These are phyloP conservation scores for Trebouxiophyceae sp. DNA, from an alignment of 163 green algal species.

Conservation along the genomic window DNA sequence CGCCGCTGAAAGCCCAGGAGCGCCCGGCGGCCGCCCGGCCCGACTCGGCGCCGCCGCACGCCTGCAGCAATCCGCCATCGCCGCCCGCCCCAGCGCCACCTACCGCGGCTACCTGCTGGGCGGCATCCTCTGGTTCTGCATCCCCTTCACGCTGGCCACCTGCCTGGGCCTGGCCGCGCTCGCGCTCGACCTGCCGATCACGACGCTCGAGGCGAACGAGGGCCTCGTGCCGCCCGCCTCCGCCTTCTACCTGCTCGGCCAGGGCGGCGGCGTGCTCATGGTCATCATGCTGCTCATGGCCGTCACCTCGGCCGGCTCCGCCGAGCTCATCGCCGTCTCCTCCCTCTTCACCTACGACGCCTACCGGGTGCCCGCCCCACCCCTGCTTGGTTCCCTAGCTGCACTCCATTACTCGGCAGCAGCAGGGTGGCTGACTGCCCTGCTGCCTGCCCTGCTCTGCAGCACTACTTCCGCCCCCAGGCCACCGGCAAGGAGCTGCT, in stretches of 20 bases:
- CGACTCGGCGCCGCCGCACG: no score
- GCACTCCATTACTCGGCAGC: no score
- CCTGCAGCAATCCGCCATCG: constrained; percentile 88
- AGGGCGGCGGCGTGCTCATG: constrained; percentile 60
- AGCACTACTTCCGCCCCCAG: constrained; percentile 84
- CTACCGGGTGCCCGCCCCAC: no score
- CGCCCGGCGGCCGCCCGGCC: no score
- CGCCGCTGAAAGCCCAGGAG: no score
- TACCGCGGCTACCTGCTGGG: constrained; percentile 86
- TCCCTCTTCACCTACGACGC: constrained; percentile 79
- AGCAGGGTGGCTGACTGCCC: background rate
- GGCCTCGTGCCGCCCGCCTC: constrained; percentile 83
- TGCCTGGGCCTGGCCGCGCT: constrained; percentile 69
- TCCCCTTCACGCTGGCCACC: constrained; percentile 88
- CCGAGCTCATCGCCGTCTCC: constrained; percentile 77
- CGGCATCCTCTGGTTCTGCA: constrained; percentile 88
- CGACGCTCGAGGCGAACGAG: constrained; percentile 45
- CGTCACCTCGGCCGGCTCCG: constrained; percentile 74
- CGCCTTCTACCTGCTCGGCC: constrained; percentile 68
- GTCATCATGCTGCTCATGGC: constrained; percentile 66
- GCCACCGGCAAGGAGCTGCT: constrained; percentile 48
- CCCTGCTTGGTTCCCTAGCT: no score
- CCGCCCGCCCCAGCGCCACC: constrained; percentile 73
- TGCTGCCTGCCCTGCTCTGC: constrained; percentile 33
- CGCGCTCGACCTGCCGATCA: constrained; percentile 80